Percentiles rank a stretch among this genome's conserved stretches.
Conservation (phyloP, 768 basidiomycete genomes). For the Dioszegia hungarica region DNA sequence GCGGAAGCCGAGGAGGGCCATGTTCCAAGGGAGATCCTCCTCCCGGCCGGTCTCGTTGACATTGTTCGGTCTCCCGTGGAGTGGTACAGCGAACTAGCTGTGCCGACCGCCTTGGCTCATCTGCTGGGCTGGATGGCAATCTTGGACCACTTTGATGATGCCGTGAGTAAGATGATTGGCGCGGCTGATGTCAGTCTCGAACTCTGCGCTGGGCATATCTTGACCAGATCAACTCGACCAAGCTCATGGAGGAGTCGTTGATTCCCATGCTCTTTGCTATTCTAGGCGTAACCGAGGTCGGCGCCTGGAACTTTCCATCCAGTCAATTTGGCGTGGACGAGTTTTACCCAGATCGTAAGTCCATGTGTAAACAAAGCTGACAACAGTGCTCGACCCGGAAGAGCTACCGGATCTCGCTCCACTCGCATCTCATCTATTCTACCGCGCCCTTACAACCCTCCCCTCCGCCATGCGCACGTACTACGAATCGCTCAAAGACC, state of each 20-base stretch:
- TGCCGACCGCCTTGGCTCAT: slow-evolving; percentile 24
- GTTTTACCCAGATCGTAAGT: slow-evolving; percentile 59
- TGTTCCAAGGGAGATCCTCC: slow-evolving; percentile 50
- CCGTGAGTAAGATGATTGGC: slow-evolving; percentile 57
- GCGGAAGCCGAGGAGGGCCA: slow-evolving; percentile 62
- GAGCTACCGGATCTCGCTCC: slow-evolving; percentile 48
- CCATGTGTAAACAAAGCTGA: background rate
- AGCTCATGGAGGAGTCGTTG: slow-evolving; percentile 62
- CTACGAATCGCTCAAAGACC: slow-evolving; percentile 83
- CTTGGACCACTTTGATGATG: slow-evolving; percentile 75
- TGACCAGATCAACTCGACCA: slow-evolving; percentile 70
- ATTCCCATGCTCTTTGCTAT: slow-evolving; percentile 67
- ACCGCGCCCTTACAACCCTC: slow-evolving; percentile 73
- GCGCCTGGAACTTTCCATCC: slow-evolving; percentile 69
- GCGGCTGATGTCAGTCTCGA: slow-evolving; percentile 60
- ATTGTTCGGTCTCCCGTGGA: slow-evolving; percentile 55
- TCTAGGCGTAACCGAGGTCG: slow-evolving; percentile 61
- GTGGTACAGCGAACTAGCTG: slow-evolving; percentile 18
- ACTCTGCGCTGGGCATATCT: slow-evolving; percentile 80
- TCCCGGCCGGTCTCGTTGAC: slow-evolving; percentile 65
- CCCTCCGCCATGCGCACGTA: slow-evolving; percentile 81
- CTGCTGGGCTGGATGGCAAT: slow-evolving; percentile 86
- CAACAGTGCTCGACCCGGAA: slow-evolving; percentile 41
- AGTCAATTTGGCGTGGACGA: slow-evolving; percentile 80
- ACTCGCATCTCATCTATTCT: slow-evolving; percentile 81